phyloP scores from a whole-genome alignment of 495 filamentous ascomycete genomes.

The Podospora didyma region DNA sequence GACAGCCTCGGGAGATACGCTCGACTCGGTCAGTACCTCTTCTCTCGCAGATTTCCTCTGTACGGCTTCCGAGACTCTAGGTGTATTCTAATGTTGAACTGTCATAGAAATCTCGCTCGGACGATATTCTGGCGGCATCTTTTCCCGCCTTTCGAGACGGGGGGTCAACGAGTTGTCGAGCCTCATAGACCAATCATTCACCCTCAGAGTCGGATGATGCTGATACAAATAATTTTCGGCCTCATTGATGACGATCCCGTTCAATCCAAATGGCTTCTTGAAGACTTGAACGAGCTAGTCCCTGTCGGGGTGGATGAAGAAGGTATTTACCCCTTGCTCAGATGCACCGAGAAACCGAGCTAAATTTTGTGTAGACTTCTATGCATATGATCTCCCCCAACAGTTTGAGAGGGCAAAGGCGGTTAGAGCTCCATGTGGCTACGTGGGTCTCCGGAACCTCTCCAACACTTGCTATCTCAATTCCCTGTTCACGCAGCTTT shows the following conservation, averaged over 20 bases:
- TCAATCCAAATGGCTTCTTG: conserved; percentile 48
- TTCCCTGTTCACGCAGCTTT: conserved; percentile 90
- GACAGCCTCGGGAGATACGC: background rate
- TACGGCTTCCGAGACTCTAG: background rate
- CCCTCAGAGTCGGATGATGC: conserved; percentile 54
- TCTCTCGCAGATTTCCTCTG: background rate
- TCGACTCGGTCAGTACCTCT: background rate
- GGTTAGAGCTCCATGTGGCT: conserved; percentile 70
- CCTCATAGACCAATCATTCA: conserved; percentile 40
- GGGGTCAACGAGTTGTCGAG: conserved; percentile 16
- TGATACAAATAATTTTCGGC: conserved; percentile 60
- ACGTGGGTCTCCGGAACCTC: conserved; percentile 81
- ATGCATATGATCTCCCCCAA: conserved; percentile 53
- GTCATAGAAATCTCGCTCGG: conserved; percentile 46
- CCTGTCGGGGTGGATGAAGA: conserved; percentile 31
- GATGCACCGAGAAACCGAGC: background rate
- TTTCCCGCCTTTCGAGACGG: conserved; percentile 51
- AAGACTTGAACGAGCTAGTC: conserved; percentile 48
- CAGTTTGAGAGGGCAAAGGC: conserved; percentile 62
- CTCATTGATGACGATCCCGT: conserved; percentile 53
- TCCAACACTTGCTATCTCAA: conserved; percentile 98
- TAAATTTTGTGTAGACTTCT: conserved; percentile 23
- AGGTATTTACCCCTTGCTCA: conserved; percentile 6
- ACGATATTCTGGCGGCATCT: conserved; percentile 64
- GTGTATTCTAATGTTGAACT: too few relatives aligned